A percentile compares a stretch with the other conserved stretches of the same genome.
phyloP scores from a whole-genome alignment of 129 eudicot genomes.

The Flaveria ramosissima region DNA sequence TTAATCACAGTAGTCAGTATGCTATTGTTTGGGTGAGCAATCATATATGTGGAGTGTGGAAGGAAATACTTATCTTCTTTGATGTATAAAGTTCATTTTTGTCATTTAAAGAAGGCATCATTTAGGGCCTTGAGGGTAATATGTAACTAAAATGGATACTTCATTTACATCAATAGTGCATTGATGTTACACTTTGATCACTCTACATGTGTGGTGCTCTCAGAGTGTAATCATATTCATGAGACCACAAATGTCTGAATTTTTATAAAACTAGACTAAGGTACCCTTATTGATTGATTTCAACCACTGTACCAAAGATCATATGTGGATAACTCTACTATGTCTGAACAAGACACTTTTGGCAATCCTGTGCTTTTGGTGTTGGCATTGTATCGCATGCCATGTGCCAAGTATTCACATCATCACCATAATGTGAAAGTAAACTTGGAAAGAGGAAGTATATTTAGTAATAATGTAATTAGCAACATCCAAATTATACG shows the following conservation, averaged over 20 bases:
- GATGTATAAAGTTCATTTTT: background rate
- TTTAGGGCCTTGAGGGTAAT: background rate
- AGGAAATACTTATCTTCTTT: background rate
- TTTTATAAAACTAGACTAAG: background rate
- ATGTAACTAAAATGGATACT: background rate
- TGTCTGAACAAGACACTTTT: no score
- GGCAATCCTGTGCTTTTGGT: no score
- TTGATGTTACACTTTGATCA: background rate
- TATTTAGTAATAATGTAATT: no score
- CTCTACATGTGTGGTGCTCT: background rate
- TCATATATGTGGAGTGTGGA: background rate
- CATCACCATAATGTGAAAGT: no score
- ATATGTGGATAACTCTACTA: no score
- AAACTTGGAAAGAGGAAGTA: no score
- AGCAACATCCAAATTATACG: no score
- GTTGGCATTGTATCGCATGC: no score
- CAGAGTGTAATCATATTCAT: background rate
- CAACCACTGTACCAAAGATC: no score
- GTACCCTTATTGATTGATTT: background rate
- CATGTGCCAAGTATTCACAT: no score
- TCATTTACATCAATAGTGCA: background rate
- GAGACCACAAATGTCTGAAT: background rate
- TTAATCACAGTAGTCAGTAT: background rate
- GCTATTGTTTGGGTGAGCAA: conserved; percentile 3
- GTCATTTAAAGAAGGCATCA: background rate